Conservation (phyloP, 331 rosid species). For the Dryas integrifolia region DNA sequence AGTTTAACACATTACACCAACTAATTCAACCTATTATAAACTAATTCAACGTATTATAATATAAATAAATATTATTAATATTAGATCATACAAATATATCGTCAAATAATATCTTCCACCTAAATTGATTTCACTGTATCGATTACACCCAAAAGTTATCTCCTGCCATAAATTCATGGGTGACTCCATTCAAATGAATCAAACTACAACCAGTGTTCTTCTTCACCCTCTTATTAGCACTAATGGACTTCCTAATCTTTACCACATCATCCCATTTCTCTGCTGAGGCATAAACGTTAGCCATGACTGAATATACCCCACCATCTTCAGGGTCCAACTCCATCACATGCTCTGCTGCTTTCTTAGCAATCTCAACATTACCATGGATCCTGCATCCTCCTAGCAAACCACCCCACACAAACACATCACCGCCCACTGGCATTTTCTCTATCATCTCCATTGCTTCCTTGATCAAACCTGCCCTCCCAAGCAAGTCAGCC, state of each 20-base stretch:
- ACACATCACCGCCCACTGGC: constrained; percentile 74
- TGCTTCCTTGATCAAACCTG: constrained; percentile 70
- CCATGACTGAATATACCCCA: constrained; percentile 76
- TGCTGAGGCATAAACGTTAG: constrained; percentile 60
- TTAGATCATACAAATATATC: no score
- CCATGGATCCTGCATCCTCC: constrained; percentile 84
- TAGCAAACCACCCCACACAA: constrained; percentile 83
- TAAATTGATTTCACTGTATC: no score
- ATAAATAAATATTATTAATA: no score
- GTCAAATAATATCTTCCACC: no score
- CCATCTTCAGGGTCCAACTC: constrained; percentile 74
- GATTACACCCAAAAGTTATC: neutral
- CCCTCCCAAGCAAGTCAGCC: constrained; percentile 78
- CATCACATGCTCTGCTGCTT: constrained; percentile 68
- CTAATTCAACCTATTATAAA: no score
- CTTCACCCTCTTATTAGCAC: constrained; percentile 47
- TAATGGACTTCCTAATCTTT: constrained; percentile 48
- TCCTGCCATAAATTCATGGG: constrained; percentile 32
- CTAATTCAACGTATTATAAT: no score
- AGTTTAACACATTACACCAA: no score
- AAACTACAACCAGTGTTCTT: constrained; percentile 53
- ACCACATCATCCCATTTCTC: constrained; percentile 72
- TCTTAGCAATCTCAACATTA: constrained; percentile 60
- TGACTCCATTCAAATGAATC: constrained; percentile 37
- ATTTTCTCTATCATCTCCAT: constrained; percentile 55